phyloP scores from a whole-genome alignment of 257 asterid genomes.

The Gynochthodes officinalis region DNA sequence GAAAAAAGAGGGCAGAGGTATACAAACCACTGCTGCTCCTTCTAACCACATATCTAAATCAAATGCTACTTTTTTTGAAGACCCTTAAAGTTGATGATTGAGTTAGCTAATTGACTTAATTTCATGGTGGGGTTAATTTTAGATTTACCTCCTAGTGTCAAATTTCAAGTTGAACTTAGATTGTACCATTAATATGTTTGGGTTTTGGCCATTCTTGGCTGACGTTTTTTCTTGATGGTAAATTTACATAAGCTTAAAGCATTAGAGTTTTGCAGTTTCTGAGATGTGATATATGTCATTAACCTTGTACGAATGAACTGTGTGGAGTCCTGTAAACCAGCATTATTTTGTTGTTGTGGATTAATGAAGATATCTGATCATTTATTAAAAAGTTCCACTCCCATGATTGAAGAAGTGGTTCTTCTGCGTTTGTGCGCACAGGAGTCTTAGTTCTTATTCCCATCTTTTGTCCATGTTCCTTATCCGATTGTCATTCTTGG shows the following conservation, averaged over 20 bases:
- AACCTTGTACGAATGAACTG: background rate
- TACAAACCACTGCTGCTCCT: conserved; percentile 6
- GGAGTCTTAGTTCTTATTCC: background rate
- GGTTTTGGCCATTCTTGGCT: background rate
- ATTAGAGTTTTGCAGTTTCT: background rate
- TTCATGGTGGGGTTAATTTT: background rate
- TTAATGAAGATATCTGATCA: background rate
- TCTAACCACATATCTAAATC: conserved; percentile 5
- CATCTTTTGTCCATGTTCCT: background rate
- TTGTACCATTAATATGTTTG: background rate
- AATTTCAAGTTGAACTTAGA: background rate
- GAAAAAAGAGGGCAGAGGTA: conserved; percentile 74
- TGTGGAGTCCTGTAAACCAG: background rate
- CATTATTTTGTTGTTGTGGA: background rate
- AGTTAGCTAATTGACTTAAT: background rate
- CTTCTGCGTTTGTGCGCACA: background rate
- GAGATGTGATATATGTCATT: background rate
- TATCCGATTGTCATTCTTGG: background rate
- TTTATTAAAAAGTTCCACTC: no score
- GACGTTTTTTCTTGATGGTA: no score
- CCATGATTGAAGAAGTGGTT: background rate
- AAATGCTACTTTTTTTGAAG: background rate
- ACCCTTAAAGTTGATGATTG: background rate
- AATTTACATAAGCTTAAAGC: no score
- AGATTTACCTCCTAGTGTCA: background rate